Percentiles rank a stretch among this genome's conserved stretches.
Conservation (phyloP, 305 asterid genomes). For the Salvia sclarea region DNA sequence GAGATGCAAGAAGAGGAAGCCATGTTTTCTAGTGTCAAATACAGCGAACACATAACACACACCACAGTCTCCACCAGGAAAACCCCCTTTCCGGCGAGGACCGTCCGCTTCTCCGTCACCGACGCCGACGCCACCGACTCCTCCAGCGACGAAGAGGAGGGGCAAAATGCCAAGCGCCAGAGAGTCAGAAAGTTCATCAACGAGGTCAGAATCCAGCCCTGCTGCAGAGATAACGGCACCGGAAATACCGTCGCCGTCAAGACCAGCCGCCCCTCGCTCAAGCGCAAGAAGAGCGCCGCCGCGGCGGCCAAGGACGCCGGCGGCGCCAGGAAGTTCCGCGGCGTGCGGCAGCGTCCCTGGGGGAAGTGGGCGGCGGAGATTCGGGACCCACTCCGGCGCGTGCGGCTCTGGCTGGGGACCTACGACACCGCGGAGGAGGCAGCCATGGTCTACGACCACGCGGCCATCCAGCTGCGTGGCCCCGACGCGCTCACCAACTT, state of each 20-base stretch:
- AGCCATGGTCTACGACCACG: conserved; percentile 91
- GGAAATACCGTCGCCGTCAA: conserved; percentile 33
- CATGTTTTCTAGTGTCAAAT: conserved; percentile 49
- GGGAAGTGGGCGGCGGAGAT: conserved; percentile 98
- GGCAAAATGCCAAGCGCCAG: conserved; percentile 29
- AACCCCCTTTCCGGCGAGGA: conserved; percentile 34
- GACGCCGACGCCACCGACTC: conserved; percentile 91
- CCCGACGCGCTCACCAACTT: conserved; percentile 83
- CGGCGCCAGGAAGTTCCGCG: conserved; percentile 59
- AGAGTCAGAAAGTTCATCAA: conserved; percentile 60
- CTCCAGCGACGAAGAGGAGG: conserved; percentile 70
- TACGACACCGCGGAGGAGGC: conserved; percentile 89
- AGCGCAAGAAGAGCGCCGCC: conserved; percentile 40
- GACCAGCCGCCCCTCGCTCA: conserved; percentile 32
- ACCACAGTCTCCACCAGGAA: conserved; percentile 43
- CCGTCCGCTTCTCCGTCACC: conserved; percentile 63
- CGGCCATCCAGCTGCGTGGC: conserved; percentile 82
- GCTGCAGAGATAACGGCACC: conserved; percentile 26
- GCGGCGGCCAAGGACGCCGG: conserved; percentile 29
- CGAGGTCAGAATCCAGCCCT: conserved; percentile 61
- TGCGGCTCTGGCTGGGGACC: conserved; percentile 84
- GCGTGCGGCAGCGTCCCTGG: conserved; percentile 86
- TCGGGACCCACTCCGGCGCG: conserved; percentile 70
- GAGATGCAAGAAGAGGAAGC: conserved; percentile 30
- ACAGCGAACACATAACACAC: conserved; percentile 56